Base-by-base conservation (phyloP, 768 basidiomycete species). In the Boletus insuetus region DNA sequence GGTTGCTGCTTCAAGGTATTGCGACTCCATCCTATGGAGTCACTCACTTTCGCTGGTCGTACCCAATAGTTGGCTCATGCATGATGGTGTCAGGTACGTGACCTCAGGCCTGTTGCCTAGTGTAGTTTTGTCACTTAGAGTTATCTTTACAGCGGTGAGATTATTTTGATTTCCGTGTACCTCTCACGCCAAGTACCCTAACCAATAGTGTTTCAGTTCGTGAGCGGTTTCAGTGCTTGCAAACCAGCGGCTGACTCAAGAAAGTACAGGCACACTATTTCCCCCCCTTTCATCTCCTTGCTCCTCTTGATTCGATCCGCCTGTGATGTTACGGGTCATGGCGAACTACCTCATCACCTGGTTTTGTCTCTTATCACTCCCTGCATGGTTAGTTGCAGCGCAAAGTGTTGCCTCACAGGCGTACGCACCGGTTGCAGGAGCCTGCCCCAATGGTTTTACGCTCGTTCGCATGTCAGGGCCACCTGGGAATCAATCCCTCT, bases 401-500 rank as follows among this genome's bases (percentile, higher is more conserved):
- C 66, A 72, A 32, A 57, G 49, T n/a, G 29, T 64, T 16, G 62
- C 69, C 17, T 72, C 69, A 6, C 50, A 46, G 19, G 63, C 58
- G 0, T 72, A 70, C 40, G 67, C 61, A 0, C 69, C 71, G 2
- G 24, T 58, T 4, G 46, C 56, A 13, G 62, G 42, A 2, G 2
- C 48, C 4, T 72, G 71, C 35, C 62, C 69, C 0, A 17, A 51
- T 1, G 65, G 29, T 22, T 70, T 72, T 16, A n/a, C 49, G 1
- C 64, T 72, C 43, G 69, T 72, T 24, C 71, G 69, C 43, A 65
- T 60, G 64, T 58, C 64, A 1, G 69, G 71, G 7, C 40, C 55
- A 6, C 40, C 58, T 1, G 58, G 41, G n/a, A 54, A 54, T 24
- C 77, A 79, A 59, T 48, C 64, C 0, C 73, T 82, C 29, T 71